Percentiles rank a stretch among this genome's conserved stretches.
Evolutionary conservation across 148 eudicot genomes (phyloP).

Genomic region (Chenopodium suecicum): DNA sequence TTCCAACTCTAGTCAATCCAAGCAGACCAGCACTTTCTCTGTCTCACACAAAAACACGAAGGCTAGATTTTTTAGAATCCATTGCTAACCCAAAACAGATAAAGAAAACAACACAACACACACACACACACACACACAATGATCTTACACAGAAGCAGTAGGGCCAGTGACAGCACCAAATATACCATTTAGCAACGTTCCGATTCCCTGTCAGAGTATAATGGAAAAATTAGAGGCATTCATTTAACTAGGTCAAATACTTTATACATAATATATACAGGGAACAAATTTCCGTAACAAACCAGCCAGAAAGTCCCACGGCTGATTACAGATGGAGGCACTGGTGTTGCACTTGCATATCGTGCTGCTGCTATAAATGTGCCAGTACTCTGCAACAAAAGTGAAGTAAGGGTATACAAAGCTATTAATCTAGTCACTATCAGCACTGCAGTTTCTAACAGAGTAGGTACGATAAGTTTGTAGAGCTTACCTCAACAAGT

Average conservation of each 20-base stretch:
- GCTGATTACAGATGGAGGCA: neutral
- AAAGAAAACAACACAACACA: neutral
- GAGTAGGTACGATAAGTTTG: neutral
- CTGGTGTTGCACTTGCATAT: neutral
- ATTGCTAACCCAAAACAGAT: neutral
- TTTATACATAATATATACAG: neutral
- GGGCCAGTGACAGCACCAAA: slow-evolving; percentile 60
- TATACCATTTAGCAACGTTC: slow-evolving; percentile 53
- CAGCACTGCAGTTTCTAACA: neutral
- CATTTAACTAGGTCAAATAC: too few species aligned
- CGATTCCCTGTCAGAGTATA: slow-evolving; percentile 44
- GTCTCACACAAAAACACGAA: slow-evolving; percentile 30
- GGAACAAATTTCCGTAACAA: neutral
- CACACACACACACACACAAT: neutral
- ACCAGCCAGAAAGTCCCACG: neutral
- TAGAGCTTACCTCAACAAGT: too few species aligned
- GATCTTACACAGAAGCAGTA: slow-evolving; percentile 65
- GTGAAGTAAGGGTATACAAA: too few species aligned
- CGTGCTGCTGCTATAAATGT: neutral
- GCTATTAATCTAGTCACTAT: neutral
- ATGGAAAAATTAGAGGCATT: too few species aligned
- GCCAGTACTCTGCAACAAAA: neutral
- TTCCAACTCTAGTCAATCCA: slow-evolving; percentile 76
- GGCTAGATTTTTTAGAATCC: neutral
- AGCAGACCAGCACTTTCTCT: slow-evolving; percentile 84